Conservation (phyloP, 805 yeast genomes). For the Helenozyma baotianmanensis region DNA sequence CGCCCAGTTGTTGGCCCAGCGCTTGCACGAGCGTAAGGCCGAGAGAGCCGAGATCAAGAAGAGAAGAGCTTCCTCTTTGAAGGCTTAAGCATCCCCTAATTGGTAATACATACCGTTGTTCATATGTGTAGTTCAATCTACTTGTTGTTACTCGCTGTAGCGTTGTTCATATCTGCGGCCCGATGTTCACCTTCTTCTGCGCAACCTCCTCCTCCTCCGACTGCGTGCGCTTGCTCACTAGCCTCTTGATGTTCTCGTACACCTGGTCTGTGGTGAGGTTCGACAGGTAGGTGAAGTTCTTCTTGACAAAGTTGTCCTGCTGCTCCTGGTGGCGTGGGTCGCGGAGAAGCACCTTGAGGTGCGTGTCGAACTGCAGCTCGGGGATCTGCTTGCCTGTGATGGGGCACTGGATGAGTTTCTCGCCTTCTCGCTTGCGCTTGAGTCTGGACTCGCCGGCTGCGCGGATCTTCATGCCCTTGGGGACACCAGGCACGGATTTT, state of each 20-base stretch:
- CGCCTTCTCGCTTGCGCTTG: slow-evolving; percentile 24
- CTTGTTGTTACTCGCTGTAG: slow-evolving; percentile 1
- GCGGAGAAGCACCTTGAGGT: slow-evolving; percentile 61
- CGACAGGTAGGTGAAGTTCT: slow-evolving; percentile 44
- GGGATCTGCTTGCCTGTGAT: slow-evolving; percentile 67
- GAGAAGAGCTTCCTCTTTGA: slow-evolving; percentile 99
- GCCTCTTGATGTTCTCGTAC: slow-evolving; percentile 53
- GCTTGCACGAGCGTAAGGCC: slow-evolving; percentile 97
- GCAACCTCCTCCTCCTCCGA: slow-evolving; percentile 12
- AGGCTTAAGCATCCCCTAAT: slow-evolving; percentile 52
- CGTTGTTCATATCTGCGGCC: slow-evolving; percentile 10
- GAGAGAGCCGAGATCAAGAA: slow-evolving; percentile 97
- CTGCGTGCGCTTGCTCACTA: slow-evolving; percentile 28
- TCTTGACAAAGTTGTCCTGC: slow-evolving; percentile 54
- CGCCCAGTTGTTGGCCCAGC: slow-evolving; percentile 97
- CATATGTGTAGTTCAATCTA: not conserved
- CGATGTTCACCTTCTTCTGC: slow-evolving; percentile 4
- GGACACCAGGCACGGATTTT: slow-evolving; percentile 7
- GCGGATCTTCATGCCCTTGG: slow-evolving; percentile 58
- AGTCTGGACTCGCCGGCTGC: slow-evolving; percentile 68
- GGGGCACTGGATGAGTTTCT: slow-evolving; percentile 63
- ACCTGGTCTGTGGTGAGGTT: slow-evolving; percentile 56
- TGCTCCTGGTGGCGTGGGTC: slow-evolving; percentile 79
- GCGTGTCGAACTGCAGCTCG: slow-evolving; percentile 65
- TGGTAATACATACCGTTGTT: slow-evolving; percentile 18